Evolutionary conservation across 345 rosid genomes (phyloP).

Genomic region (Linum trigynum): DNA sequence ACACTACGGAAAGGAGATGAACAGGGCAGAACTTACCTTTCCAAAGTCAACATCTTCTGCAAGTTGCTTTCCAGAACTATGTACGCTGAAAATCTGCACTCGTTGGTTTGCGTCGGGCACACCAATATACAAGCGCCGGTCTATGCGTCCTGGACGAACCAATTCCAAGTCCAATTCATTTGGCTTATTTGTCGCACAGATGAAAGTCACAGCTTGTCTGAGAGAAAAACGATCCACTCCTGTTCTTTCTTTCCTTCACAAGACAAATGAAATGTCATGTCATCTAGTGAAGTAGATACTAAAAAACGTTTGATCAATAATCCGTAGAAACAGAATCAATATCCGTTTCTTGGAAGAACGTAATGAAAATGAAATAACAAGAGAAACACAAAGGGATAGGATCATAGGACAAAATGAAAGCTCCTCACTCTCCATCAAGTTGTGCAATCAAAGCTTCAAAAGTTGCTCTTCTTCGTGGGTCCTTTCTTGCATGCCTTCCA

Average conservation of each 20-base stretch:
- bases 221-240: constrained; percentile 85
- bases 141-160: constrained; percentile 85
- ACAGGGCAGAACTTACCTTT: constrained; percentile 36
- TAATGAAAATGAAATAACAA: background rate
- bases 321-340: background rate
- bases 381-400: no score
- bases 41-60: constrained; percentile 80
- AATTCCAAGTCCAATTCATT: constrained; percentile 93
- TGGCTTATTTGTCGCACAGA: constrained; percentile 96
- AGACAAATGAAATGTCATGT: background rate
- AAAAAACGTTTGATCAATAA: background rate
- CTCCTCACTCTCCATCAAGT: constrained; percentile 90
- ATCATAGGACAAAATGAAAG: background rate
- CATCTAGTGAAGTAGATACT: background rate
- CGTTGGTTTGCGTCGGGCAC: constrained; percentile 89
- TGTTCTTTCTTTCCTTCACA: constrained; percentile 69
- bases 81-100: constrained; percentile 82
- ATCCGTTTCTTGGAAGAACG: background rate
- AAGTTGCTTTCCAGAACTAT: constrained; percentile 74
- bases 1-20: background rate
- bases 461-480: constrained; percentile 76
- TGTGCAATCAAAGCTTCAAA: constrained; percentile 86
- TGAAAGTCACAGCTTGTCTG: constrained; percentile 94
- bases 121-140: constrained; percentile 90
- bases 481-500: constrained; percentile 86